phyloP scores from a whole-genome alignment of 2,329 filamentous ascomycete species.

The Leptoxyphium fumago region DNA sequence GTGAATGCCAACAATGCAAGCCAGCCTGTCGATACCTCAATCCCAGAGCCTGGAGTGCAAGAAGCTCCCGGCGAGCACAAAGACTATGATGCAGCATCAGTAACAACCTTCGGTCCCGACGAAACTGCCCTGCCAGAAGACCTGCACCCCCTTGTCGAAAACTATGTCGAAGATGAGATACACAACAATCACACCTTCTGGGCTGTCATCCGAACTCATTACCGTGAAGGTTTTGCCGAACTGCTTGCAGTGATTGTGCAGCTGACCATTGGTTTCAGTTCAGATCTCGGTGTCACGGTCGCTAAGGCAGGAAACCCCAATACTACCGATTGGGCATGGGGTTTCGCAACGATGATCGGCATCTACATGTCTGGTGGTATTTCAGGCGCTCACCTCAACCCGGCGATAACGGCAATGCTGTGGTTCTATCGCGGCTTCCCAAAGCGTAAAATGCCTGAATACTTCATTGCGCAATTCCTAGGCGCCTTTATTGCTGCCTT shows the following conservation, averaged over 20 bases:
- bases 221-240: slow-evolving; percentile 40
- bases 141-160: slow-evolving; percentile 29
- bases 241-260: slow-evolving; percentile 30
- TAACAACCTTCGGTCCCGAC: slow-evolving; percentile 17
- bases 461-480: slow-evolving; percentile 38
- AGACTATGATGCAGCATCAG: slow-evolving; percentile 6
- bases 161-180: slow-evolving; percentile 31
- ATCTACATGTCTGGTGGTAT: slow-evolving; percentile 29
- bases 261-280: slow-evolving; percentile 32
- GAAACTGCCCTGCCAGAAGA: slow-evolving; percentile 25
- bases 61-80: neutral
- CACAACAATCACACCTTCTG: slow-evolving; percentile 32
- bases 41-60: neutral
- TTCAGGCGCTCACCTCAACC: slow-evolving; percentile 35
- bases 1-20: neutral
- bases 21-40: neutral
- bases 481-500: slow-evolving; percentile 37
- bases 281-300: slow-evolving; percentile 31
- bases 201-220: slow-evolving; percentile 34
- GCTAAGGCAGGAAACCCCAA: slow-evolving; percentile 23
- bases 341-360: slow-evolving; percentile 38
- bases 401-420: slow-evolving; percentile 28
- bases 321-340: slow-evolving; percentile 32
- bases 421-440: slow-evolving; percentile 38
- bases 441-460: slow-evolving; percentile 34